A percentile compares a stretch with the other conserved stretches of the same genome.
These are phyloP conservation scores for Coelastrella sp. DNA, from an alignment of 139 green algal genomes.

Conservation along the genomic window DNA sequence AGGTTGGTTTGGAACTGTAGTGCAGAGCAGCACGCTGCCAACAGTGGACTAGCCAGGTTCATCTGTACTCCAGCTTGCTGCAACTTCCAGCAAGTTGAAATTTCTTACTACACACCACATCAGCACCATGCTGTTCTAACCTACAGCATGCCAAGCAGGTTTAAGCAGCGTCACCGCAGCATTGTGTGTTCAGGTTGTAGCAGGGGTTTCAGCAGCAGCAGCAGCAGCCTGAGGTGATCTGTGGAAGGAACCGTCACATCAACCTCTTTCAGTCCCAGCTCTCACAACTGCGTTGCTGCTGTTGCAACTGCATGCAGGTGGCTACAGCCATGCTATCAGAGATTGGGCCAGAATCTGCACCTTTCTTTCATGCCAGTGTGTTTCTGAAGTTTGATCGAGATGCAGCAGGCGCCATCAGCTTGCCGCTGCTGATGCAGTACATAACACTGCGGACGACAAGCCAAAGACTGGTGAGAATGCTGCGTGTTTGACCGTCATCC, in stretches of 20 bases:
- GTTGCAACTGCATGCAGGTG: background rate
- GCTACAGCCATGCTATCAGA: background rate
- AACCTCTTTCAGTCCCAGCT: background rate
- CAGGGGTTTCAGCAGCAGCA: background rate
- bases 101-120: too few species aligned
- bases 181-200: background rate
- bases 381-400: conserved; percentile 75
- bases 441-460: conserved; percentile 61
- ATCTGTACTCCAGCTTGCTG: too few species aligned
- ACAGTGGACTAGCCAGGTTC: too few species aligned
- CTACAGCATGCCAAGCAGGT: too few species aligned
- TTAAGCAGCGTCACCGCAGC: too few species aligned
- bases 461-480: conserved; percentile 62
- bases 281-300: background rate
- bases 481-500: too few species aligned
- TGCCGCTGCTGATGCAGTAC: conserved; percentile 71
- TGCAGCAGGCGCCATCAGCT: conserved; percentile 65
- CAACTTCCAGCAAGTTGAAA: too few species aligned
- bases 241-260: background rate
- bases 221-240: background rate
- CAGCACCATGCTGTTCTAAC: too few species aligned
- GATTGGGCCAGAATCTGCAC: conserved; percentile 55
- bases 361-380: conserved; percentile 71
- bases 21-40: too few species aligned
- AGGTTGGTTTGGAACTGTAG: too few species aligned